phyloP scores from a whole-genome alignment of 2,329 filamentous ascomycete species.

The Colletotrichum sp. region DNA sequence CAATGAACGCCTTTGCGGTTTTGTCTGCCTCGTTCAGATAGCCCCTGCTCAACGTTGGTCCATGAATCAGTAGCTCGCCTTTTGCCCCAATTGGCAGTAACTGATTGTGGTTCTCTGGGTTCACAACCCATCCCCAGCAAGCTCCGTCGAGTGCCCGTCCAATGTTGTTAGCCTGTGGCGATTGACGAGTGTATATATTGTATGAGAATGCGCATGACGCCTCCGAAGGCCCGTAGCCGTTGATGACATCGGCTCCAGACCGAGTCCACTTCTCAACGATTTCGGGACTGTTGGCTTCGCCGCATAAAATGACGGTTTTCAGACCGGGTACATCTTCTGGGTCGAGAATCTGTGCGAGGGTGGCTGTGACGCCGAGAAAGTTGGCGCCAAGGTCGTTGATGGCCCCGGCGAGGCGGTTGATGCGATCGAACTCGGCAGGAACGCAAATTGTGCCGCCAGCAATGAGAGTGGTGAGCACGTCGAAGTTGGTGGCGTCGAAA shows the following conservation, averaged over 20 bases:
- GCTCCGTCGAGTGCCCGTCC: conserved; percentile 52
- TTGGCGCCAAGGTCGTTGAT: conserved; percentile 56
- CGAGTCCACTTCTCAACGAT: conserved; percentile 49
- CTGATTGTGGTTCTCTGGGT: conserved; percentile 52
- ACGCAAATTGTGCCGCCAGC: conserved; percentile 65
- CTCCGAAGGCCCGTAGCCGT: conserved; percentile 57
- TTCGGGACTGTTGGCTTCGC: conserved; percentile 50
- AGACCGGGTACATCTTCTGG: conserved; percentile 40
- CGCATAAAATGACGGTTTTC: conserved; percentile 40
- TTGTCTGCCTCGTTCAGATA: conserved; percentile 53
- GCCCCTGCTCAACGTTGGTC: conserved; percentile 54
- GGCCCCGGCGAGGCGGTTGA: conserved; percentile 53
- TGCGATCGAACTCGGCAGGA: conserved; percentile 54
- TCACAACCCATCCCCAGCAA: conserved; percentile 53
- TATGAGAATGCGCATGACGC: conserved; percentile 53
- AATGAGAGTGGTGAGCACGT: conserved; percentile 56
- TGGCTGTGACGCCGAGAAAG: conserved; percentile 61
- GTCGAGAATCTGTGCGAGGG: conserved; percentile 53
- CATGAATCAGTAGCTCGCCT: conserved; percentile 66
- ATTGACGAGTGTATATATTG: background rate
- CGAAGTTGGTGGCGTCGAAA: conserved; percentile 57
- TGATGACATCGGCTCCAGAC: conserved; percentile 35
- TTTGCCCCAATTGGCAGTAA: conserved; percentile 58
- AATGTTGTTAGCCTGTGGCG: conserved; percentile 51
- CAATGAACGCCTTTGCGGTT: conserved; percentile 50